Evolutionary conservation across 257 asterid species (phyloP), one percentile per base, ranked within the genome.

Genomic region (Paraleonurus japonicus): DNA sequence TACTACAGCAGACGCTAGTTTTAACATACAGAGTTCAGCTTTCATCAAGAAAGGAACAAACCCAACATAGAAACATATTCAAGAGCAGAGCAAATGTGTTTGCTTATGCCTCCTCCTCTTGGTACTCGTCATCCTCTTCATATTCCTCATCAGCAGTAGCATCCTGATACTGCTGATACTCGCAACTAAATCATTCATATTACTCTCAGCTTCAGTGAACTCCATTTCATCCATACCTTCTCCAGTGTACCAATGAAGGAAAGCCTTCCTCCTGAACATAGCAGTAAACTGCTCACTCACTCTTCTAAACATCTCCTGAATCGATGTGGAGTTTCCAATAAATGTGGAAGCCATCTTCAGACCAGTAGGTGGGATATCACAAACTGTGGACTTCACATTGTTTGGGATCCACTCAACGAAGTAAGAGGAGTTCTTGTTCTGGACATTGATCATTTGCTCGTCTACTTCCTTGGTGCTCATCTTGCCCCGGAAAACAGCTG

Each of bases 131-230:
- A 0, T 75, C 79, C 0, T 76, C 87, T n/a, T 78, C 85, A 0
- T 75, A 83, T 35, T 83, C 87, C 76, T 83, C 87, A 12, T 83
- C 87, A 64, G 87, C 87, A 11, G 87, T 80, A 1, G 87, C 87
- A 19, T 83, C 87, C 55, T 83, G 87, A 72, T 83, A 83, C 55
- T 83, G 87, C 81, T 83, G 87, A 26, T 83, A 83, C 73, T 83
- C 87, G 87, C 84, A 55, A 83, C 87, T 12, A 83, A 45, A 65
- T 83, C 87, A 7, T 83, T 83, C 87, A 83, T 83, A 64, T 83
- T 83, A 43, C 87, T 83, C 76, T 82, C 87, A n/a, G n/a, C n/a
- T n/a, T n/a, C n/a, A n/a, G n/a, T n/a, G n/a, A n/a, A n/a, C n/a
- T n/a, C n/a, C n/a, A n/a, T n/a, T n/a, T n/a, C n/a, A n/a, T n/a